Percentiles rank a stretch among this genome's conserved stretches.
These are phyloP conservation scores for Fulvia fulva DNA, from an alignment of 2,329 filamentous ascomycete genomes.

Conservation along the genomic window DNA sequence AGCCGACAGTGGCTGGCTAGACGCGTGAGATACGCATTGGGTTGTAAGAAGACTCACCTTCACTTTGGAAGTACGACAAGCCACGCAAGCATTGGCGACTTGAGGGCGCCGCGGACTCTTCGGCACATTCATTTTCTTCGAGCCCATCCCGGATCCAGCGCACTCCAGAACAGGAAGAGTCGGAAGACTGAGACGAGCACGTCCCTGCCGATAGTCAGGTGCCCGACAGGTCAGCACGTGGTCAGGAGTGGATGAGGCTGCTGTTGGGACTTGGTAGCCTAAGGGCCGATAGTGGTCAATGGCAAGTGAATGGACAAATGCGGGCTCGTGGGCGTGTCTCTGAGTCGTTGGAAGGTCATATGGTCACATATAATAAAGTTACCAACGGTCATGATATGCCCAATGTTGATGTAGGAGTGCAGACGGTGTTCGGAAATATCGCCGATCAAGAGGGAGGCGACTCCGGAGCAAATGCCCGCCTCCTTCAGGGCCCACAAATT, in stretches of 20 bases:
- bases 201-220: not conserved
- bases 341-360: not conserved
- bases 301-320: not conserved
- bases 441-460: not conserved
- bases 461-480: not conserved
- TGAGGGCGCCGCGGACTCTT: constrained; percentile 3
- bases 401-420: not conserved
- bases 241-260: not conserved
- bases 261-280: not conserved
- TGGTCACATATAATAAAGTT: not conserved
- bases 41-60: constrained; percentile 1
- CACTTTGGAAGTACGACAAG: constrained; percentile 8
- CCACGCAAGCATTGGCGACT: constrained; percentile 9
- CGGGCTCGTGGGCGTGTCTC: not conserved
- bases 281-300: not conserved
- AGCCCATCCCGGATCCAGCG: not conserved
- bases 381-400: not conserved
- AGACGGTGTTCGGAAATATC: not conserved
- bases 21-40: not conserved
- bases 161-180: not conserved
- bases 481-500: not conserved
- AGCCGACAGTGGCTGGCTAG: not conserved
- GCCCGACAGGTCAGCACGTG: not conserved
- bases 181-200: not conserved
- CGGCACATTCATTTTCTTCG: not conserved